A percentile compares a stretch with the other conserved stretches of the same genome.
Conservation (phyloP, 441 rosid species). For the Croton setiger region DNA sequence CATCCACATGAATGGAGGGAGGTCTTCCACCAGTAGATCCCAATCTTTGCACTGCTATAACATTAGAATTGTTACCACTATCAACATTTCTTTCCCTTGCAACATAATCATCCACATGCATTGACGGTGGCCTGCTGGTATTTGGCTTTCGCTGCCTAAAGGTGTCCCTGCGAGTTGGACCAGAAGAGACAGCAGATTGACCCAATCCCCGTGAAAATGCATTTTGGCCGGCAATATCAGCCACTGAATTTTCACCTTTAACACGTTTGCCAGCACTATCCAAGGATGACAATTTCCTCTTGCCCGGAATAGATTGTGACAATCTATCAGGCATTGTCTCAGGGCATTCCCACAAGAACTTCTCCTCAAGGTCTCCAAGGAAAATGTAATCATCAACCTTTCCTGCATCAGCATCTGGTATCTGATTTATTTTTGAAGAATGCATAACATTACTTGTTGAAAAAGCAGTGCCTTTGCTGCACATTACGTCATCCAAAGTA, state of each 20-base stretch:
- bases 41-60: conserved; percentile 69
- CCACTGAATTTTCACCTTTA: conserved; percentile 63
- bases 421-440: conserved; percentile 40
- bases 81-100: conserved; percentile 94
- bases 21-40: conserved; percentile 97
- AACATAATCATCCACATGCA: conserved; percentile 99
- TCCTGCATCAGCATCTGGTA: conserved; percentile 37
- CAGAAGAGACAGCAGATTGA: conserved; percentile 60
- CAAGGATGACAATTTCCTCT: conserved; percentile 63
- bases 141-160: conserved; percentile 97
- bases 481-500: conserved; percentile 43
- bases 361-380: conserved; percentile 64
- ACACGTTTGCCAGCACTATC: conserved; percentile 72
- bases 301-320: conserved; percentile 56
- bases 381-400: conserved; percentile 50
- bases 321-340: conserved; percentile 87
- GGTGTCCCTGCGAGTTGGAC: conserved; percentile 75
- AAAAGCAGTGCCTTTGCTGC: conserved; percentile 28
- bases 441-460: conserved; percentile 27
- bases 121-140: conserved; percentile 98
- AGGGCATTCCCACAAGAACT: conserved; percentile 95
- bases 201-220: conserved; percentile 65
- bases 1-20: conserved; percentile 98
- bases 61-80: conserved; percentile 66
- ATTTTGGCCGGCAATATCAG: conserved; percentile 57